Evolutionary conservation across 352 stramenopile species (phyloP).

Genomic region (Phytophthora macrochlamydospora): DNA sequence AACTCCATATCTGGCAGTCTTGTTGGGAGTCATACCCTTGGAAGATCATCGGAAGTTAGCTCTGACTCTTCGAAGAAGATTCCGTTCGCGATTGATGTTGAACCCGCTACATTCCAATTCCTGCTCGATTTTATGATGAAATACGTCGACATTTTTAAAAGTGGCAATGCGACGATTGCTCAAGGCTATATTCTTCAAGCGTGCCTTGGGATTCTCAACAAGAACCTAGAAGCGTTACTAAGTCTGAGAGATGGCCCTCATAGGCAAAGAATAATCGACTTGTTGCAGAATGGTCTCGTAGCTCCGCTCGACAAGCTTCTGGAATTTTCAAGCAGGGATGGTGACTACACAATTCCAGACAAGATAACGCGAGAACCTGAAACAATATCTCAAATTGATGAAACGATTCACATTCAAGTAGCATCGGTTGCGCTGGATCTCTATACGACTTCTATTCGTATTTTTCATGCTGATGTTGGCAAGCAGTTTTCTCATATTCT

Average conservation of each 20-base stretch:
- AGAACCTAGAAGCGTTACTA: slow-evolving; percentile 44
- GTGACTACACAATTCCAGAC: neutral
- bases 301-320: slow-evolving; percentile 42
- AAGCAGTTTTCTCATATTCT: slow-evolving; percentile 52
- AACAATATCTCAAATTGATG: slow-evolving; percentile 12
- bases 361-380: neutral
- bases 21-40: neutral
- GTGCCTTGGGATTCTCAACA: slow-evolving; percentile 48
- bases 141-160: slow-evolving; percentile 42
- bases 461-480: slow-evolving; percentile 52
- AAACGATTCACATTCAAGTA: slow-evolving; percentile 23
- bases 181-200: slow-evolving; percentile 47
- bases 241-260: slow-evolving; percentile 4
- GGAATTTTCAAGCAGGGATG: slow-evolving; percentile 24
- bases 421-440: slow-evolving; percentile 50
- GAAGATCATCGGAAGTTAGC: neutral
- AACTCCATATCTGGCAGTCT: slow-evolving; percentile 36
- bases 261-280: slow-evolving; percentile 21
- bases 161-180: slow-evolving; percentile 10
- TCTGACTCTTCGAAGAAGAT: slow-evolving; percentile 13
- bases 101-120: slow-evolving; percentile 35
- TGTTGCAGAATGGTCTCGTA: slow-evolving; percentile 31
- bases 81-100: slow-evolving; percentile 53
- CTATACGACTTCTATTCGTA: slow-evolving; percentile 55
- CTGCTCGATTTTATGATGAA: slow-evolving; percentile 37